Evolutionary conservation across 306 rosid species (phyloP).

Genomic region (Inga leiocalycina): DNA sequence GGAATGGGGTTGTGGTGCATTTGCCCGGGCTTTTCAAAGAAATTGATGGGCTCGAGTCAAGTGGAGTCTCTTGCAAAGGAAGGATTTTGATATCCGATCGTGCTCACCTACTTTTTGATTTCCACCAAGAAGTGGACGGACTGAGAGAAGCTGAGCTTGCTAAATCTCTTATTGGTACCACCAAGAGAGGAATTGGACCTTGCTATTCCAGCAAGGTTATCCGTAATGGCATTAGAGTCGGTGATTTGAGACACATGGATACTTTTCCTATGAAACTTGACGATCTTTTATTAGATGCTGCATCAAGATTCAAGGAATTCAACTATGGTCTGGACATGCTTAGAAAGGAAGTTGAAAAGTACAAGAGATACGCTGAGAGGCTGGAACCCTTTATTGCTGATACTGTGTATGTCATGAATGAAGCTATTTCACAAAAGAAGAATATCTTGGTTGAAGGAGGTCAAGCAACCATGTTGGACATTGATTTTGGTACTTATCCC

Average conservation of each 20-base stretch:
- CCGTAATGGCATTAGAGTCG: constrained; percentile 87
- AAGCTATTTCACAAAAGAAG: constrained; percentile 76
- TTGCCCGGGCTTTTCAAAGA: constrained; percentile 84
- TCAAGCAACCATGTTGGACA: constrained; percentile 94
- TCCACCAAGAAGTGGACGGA: constrained; percentile 90
- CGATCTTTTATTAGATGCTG: constrained; percentile 73
- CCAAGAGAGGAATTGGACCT: constrained; percentile 98
- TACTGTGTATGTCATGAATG: constrained; percentile 77
- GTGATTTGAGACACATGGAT: constrained; percentile 90
- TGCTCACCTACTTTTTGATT: constrained; percentile 90
- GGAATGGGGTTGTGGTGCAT: constrained; percentile 96
- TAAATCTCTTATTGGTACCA: constrained; percentile 94
- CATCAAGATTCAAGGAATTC: constrained; percentile 76
- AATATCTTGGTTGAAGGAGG: constrained; percentile 97
- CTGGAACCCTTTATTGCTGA: constrained; percentile 90
- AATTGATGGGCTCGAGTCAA: constrained; percentile 78
- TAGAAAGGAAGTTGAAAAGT: constrained; percentile 78
- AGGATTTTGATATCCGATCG: constrained; percentile 94
- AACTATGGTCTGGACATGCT: constrained; percentile 72
- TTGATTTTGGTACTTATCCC: constrained; percentile 98
- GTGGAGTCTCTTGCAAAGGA: constrained; percentile 85
- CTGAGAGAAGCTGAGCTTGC: constrained; percentile 90
- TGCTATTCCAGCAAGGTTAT: constrained; percentile 89
- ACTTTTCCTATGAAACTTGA: constrained; percentile 88
- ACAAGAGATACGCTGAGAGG: constrained; percentile 92